These are phyloP conservation scores for Alternaria triticina DNA, from an alignment of 2,329 filamentous ascomycete genomes.

Conservation along the genomic window DNA sequence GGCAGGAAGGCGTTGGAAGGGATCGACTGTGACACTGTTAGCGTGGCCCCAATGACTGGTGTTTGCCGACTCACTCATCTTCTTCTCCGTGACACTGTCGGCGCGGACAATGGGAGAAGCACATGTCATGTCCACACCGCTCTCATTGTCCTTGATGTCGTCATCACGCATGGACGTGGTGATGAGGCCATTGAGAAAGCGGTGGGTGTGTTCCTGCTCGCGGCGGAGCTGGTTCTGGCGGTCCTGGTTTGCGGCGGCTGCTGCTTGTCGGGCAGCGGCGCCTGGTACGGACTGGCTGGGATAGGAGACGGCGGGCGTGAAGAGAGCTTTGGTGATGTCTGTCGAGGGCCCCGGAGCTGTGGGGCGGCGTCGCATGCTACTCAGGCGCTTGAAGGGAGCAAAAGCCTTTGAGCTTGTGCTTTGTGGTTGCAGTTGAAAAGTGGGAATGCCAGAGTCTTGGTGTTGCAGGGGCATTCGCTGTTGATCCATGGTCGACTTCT, in stretches of 20 bases:
- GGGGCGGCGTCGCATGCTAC: conserved; percentile 41
- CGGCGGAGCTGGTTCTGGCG: conserved; percentile 35
- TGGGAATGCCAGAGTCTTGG: conserved; percentile 42
- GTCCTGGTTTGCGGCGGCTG: conserved; percentile 45
- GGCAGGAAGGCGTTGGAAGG: conserved; percentile 60
- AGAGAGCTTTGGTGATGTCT: conserved; percentile 19
- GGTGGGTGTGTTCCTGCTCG: conserved; percentile 42
- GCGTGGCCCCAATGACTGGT: background rate
- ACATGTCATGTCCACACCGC: conserved; percentile 47
- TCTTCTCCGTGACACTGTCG: conserved; percentile 43
- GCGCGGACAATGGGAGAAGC: conserved; percentile 40
- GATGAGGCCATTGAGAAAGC: conserved; percentile 39
- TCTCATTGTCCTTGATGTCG: conserved; percentile 47
- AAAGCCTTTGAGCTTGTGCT: conserved; percentile 29
- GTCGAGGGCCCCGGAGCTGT: conserved; percentile 36
- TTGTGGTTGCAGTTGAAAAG: conserved; percentile 20
- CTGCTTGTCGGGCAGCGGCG: conserved; percentile 43
- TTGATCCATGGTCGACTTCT: conserved; percentile 29
- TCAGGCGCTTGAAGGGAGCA: conserved; percentile 34
- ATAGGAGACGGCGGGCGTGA: conserved; percentile 29
- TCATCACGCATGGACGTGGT: conserved; percentile 19
- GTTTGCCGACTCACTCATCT: conserved; percentile 38
- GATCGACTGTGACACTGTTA: conserved; percentile 52
- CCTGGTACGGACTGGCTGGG: conserved; percentile 25
- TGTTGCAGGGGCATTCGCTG: conserved; percentile 36